A percentile compares a stretch with the other conserved stretches of the same genome.
These are phyloP conservation scores for Colletotrichum lentis DNA, from an alignment of 2,329 filamentous ascomycete genomes.

Conservation along the genomic window DNA sequence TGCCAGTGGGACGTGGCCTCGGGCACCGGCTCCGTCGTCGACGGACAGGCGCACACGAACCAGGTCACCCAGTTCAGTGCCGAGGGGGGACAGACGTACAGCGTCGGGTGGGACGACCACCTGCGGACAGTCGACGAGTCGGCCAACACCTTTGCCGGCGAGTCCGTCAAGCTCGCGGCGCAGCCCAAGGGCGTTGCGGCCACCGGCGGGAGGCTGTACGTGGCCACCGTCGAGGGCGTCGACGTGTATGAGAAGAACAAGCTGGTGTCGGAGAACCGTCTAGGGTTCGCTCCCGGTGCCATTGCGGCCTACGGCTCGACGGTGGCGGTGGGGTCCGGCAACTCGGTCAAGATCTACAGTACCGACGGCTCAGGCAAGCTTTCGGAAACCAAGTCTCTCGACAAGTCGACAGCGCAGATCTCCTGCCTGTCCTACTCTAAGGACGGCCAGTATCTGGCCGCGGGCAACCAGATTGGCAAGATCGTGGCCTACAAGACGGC, in stretches of 20 bases:
- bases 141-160: slow-evolving; percentile 77
- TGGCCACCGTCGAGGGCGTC: slow-evolving; percentile 64
- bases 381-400: slow-evolving; percentile 64
- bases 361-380: slow-evolving; percentile 66
- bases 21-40: slow-evolving; percentile 74
- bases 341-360: slow-evolving; percentile 78
- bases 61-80: slow-evolving; percentile 81
- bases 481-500: slow-evolving; percentile 79
- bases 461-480: slow-evolving; percentile 84
- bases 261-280: slow-evolving; percentile 65
- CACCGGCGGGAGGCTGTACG: slow-evolving; percentile 59
- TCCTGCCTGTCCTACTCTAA: slow-evolving; percentile 85
- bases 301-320: slow-evolving; percentile 73
- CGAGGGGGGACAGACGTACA: slow-evolving; percentile 73
- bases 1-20: slow-evolving; percentile 81
- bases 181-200: slow-evolving; percentile 82
- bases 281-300: slow-evolving; percentile 72
- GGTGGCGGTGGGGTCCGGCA: slow-evolving; percentile 80
- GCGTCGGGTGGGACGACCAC: slow-evolving; percentile 93
- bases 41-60: slow-evolving; percentile 84
- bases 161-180: slow-evolving; percentile 71
- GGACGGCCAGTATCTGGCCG: slow-evolving; percentile 79
- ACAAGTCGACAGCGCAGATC: slow-evolving; percentile 74
- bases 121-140: slow-evolving; percentile 80
- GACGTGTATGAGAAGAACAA: slow-evolving; percentile 67